Evolutionary conservation across 108 stramenopile species (phyloP), one percentile per base, ranked within the genome.

Genomic region (Epithemia pelagica): DNA sequence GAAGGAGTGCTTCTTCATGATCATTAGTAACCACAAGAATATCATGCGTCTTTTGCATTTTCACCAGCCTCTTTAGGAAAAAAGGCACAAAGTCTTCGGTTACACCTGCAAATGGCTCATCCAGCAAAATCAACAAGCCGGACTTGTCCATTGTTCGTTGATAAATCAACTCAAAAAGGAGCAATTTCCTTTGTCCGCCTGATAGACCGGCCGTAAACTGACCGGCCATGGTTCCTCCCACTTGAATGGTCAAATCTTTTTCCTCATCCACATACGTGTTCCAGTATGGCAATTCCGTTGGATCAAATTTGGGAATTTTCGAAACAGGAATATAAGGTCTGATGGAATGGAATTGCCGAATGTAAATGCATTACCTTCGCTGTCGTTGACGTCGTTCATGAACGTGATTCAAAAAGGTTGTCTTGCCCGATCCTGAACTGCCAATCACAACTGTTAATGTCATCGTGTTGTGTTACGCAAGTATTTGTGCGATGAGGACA

Each of bases 81-180:
- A 78, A 88, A 2, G 87, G 87, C 22, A 88, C 82, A 74, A 88
- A 88, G 67, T 88, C 87, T 65, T 88, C 87, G 0, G 86, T 87
- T 1, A 87, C 81, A 27, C 85, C 85, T 19, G 85, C 82, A 65
- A 87, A 87, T 10, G 86, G 86, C 58, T 87, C 86, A 72, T 87
- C 86, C 25, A 87, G 56, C 5, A 79, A 70, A 55, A 87, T 73
- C 46, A 87, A 60, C 5, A 87, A 59, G 30, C 80, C 72, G 28
- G 68, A 70, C 69, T 84, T 80, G 0, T 25, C 23, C 21, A 30
- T 28, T 0, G 59, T 65, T 10, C 87, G 78, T 61, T 88, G 87
- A 33, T 67, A 78, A 59, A 88, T 76, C 51, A 88, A 71, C 58
- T 88, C 87, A 54, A 88, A 88, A 15, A 88, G 53, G 15, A 88